Conservation (phyloP, 2,329 filamentous ascomycete genomes). For the Diaporthe vexans region DNA sequence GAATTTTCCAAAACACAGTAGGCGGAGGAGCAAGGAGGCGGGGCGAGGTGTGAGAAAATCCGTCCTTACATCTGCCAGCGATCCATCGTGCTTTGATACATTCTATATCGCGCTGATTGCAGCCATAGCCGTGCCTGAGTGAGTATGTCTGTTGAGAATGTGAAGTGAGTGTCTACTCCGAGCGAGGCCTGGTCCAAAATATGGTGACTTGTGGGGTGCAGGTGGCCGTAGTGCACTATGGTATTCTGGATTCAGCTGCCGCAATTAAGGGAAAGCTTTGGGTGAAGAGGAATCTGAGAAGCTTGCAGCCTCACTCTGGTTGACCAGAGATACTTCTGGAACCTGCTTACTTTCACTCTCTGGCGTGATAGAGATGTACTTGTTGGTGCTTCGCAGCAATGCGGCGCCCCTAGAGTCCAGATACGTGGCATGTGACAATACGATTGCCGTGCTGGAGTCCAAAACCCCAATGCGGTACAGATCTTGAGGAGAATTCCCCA, state of each 20-base stretch:
- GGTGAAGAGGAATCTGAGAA: no score
- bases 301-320: no score
- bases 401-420: conserved; percentile 55
- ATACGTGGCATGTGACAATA: conserved; percentile 67
- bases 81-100: conserved; percentile 56
- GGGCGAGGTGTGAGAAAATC: no score
- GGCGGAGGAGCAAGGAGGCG: no score
- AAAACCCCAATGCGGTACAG: conserved; percentile 49
- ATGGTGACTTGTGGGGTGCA: conserved; percentile 57
- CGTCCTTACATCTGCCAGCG: conserved; percentile 49
- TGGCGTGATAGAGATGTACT: conserved; percentile 69
- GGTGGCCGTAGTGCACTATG: conserved; percentile 66
- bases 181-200: conserved; percentile 66
- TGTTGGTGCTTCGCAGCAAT: conserved; percentile 62
- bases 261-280: no score
- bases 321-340: no score
- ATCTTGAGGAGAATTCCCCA: conserved; percentile 11
- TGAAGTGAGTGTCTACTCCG: conserved; percentile 68
- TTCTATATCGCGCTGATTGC: conserved; percentile 57
- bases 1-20: no score
- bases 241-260: no score
- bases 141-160: conserved; percentile 64
- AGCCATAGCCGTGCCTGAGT: conserved; percentile 69
- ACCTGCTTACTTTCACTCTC: conserved; percentile 60
- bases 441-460: conserved; percentile 60